Percentiles rank a stretch among this genome's conserved stretches.
Evolutionary conservation across 257 asterid genomes (phyloP).

Genomic region (Solanum piurae): DNA sequence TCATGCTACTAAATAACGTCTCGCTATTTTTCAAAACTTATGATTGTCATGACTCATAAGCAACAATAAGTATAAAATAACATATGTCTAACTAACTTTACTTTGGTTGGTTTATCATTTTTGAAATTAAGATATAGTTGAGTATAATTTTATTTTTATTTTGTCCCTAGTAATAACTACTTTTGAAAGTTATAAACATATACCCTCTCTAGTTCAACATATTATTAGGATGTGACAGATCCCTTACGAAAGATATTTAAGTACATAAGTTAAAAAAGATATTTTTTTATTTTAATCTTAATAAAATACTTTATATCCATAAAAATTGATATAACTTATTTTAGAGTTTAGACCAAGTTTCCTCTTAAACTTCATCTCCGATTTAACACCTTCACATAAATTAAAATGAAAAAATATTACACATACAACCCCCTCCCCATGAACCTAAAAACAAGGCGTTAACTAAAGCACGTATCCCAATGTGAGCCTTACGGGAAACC

Average conservation of each 20-base stretch:
- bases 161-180: not conserved
- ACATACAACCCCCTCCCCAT: not conserved
- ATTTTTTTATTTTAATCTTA: no score
- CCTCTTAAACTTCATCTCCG: no score
- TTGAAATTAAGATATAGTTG: no score
- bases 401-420: rapidly evolving
- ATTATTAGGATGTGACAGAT: no score
- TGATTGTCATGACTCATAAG: not conserved
- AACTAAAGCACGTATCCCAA: not conserved
- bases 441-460: not conserved
- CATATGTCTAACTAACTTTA: not conserved
- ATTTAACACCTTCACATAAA: not conserved
- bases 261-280: no score
- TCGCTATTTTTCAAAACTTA: not conserved
- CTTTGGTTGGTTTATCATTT: not conserved
- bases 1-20: no score
- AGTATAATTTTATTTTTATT: not conserved
- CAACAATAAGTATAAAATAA: no score
- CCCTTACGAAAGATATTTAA: not conserved
- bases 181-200: not conserved
- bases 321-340: not conserved
- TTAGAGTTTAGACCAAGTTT: not conserved
- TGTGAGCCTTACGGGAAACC: not conserved
- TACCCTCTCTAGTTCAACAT: not conserved
- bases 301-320: not conserved